phyloP scores from a whole-genome alignment of 768 basidiomycete species.

The Termitomyces sp. region DNA sequence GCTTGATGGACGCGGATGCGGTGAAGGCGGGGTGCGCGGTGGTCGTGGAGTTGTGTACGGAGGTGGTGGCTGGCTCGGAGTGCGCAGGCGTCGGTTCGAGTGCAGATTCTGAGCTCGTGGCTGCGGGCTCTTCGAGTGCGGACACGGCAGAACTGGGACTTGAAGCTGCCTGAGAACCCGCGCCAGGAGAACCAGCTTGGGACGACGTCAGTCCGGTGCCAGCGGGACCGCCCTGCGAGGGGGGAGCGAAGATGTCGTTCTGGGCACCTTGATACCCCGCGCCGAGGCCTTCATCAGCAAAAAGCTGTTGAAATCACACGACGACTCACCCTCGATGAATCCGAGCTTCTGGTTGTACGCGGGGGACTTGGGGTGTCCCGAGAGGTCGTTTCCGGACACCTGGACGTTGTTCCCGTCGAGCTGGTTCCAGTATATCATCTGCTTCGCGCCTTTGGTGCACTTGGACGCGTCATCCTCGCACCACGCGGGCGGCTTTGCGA shows the following conservation, averaged over 20 bases:
- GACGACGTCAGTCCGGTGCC: background rate
- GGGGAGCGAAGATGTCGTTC: constrained; percentile 35
- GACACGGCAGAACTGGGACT: background rate
- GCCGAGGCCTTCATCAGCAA: background rate
- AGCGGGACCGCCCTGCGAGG: constrained; percentile 1
- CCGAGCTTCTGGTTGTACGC: constrained; percentile 45
- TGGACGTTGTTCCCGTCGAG: constrained; percentile 40
- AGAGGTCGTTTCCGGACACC: constrained; percentile 32
- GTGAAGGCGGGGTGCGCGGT: background rate
- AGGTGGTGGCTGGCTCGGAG: background rate
- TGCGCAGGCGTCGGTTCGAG: background rate
- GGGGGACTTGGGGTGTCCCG: constrained; percentile 36
- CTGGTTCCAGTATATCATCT: constrained; percentile 54
- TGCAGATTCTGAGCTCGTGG: background rate
- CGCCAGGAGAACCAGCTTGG: background rate
- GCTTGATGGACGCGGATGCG: background rate
- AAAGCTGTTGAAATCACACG: background rate
- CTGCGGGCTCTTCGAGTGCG: background rate
- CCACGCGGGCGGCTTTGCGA: constrained; percentile 42
- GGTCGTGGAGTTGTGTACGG: background rate
- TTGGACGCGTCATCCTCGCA: constrained; percentile 38
- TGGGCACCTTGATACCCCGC: constrained; percentile 28
- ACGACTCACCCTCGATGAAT: constrained; percentile 35
- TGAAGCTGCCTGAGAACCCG: background rate
- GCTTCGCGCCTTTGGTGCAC: constrained; percentile 45